A percentile compares a stretch with the other conserved stretches of the same genome.
Conservation (phyloP, 2,329 filamentous ascomycete genomes). For the Cordyceps sp. region DNA sequence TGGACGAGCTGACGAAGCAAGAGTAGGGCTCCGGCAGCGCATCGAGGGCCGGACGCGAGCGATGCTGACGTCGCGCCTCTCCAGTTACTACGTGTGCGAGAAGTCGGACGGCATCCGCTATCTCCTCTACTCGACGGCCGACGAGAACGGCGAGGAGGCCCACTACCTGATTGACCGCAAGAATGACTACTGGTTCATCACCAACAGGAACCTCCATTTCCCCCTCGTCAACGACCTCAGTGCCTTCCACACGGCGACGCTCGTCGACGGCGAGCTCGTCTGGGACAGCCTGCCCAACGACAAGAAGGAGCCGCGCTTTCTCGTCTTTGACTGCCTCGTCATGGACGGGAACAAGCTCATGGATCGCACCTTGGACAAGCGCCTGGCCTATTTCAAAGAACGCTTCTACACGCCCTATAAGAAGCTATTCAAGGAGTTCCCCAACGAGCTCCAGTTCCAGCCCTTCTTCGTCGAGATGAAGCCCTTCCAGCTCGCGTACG, state of each 20-base stretch:
- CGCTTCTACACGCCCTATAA: conserved; percentile 58
- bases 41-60: background rate
- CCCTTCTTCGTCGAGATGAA: conserved; percentile 79
- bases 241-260: conserved; percentile 60
- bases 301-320: conserved; percentile 55
- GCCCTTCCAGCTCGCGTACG: conserved; percentile 76
- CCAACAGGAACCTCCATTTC: conserved; percentile 56
- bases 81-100: conserved; percentile 91
- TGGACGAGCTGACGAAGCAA: conserved; percentile 62
- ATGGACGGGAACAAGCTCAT: conserved; percentile 63
- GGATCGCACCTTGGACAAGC: conserved; percentile 69
- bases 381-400: conserved; percentile 72
- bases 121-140: conserved; percentile 71
- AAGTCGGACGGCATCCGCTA: conserved; percentile 96
- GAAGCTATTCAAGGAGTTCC: conserved; percentile 44
- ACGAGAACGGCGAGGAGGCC: conserved; percentile 44
- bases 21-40: conserved; percentile 36
- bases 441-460: conserved; percentile 51
- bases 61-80: background rate
- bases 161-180: conserved; percentile 95
- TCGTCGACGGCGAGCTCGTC: conserved; percentile 89
- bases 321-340: conserved; percentile 86
- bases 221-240: conserved; percentile 49
- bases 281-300: conserved; percentile 61
- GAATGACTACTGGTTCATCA: conserved; percentile 89